Conservation (phyloP, 129 eudicot genomes). For the Artemisia argyi region DNA sequence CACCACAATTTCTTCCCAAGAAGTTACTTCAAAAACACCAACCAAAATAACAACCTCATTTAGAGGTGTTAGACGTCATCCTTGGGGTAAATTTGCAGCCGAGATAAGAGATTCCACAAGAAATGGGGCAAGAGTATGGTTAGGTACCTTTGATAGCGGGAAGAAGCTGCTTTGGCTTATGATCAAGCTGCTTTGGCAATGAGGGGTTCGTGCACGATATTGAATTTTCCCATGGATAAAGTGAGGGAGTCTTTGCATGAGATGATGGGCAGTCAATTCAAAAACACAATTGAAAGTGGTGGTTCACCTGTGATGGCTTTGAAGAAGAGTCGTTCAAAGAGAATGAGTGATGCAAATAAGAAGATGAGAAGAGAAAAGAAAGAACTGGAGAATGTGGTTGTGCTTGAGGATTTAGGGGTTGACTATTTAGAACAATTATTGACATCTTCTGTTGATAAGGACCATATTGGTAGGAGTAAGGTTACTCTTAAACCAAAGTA, state of each 20-base stretch:
- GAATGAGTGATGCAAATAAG: constrained; percentile 37
- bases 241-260: constrained; percentile 62
- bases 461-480: too few species aligned
- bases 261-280: constrained; percentile 29
- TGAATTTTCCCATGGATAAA: constrained; percentile 64
- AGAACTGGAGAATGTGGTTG: constrained; percentile 23
- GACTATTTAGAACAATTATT: constrained; percentile 70
- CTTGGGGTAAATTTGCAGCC: constrained; percentile 84
- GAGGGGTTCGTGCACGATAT: constrained; percentile 56
- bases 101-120: constrained; percentile 82
- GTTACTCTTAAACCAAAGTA: too few species aligned
- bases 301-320: constrained; percentile 64
- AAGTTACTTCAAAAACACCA: constrained; percentile 30
- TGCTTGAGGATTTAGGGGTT: constrained; percentile 73
- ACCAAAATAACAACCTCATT: constrained; percentile 35
- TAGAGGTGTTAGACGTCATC: constrained; percentile 70
- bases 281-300: constrained; percentile 32
- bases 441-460: constrained; percentile 47
- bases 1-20: constrained; percentile 13
- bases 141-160: constrained; percentile 74
- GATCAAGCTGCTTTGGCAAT: constrained; percentile 74
- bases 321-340: constrained; percentile 59
- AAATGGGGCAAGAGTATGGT: constrained; percentile 70
- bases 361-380: constrained; percentile 33
- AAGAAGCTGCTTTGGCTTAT: constrained; percentile 76